Evolutionary conservation across 208 protist species (phyloP).

Genomic region (Acanthamoeba triangularis): DNA sequence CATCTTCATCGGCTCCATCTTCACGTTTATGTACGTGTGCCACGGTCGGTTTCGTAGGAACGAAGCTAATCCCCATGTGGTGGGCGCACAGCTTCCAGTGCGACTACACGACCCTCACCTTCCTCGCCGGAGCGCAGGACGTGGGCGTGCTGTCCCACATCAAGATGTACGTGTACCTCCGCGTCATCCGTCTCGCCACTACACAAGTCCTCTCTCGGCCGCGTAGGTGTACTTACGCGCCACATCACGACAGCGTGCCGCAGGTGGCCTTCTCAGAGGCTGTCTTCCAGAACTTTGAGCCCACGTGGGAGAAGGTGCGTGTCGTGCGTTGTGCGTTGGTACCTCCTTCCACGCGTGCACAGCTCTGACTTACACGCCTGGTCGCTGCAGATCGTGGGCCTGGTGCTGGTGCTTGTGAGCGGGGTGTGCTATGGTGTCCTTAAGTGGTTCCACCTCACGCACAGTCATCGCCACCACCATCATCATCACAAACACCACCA

Average conservation of each 20-base stretch:
- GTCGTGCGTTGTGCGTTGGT: not conserved
- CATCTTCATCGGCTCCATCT: constrained; percentile 24
- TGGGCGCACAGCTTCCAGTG: not conserved
- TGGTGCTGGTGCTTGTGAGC: constrained; percentile 46
- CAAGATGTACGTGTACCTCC: constrained; percentile 30
- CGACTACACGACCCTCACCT: constrained; percentile 29
- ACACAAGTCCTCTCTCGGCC: not conserved
- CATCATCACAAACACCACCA: not conserved
- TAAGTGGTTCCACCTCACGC: constrained; percentile 68
- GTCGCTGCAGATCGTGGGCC: not conserved
- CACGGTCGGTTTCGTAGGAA: no score
- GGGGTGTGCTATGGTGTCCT: constrained; percentile 23
- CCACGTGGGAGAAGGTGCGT: constrained; percentile 11
- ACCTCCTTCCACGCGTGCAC: not conserved
- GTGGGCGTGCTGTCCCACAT: constrained; percentile 61
- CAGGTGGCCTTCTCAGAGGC: constrained; percentile 29
- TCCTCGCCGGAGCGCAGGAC: constrained; percentile 55
- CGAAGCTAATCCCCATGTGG: not conserved
- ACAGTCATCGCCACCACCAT: not conserved
- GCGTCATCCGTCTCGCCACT: not conserved
- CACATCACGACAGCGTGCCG: not conserved
- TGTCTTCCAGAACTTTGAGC: constrained; percentile 62
- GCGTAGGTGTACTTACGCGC: not conserved
- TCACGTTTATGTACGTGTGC: not conserved
- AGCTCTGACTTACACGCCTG: not conserved